Evolutionary conservation across 148 eudicot species (phyloP), one percentile per base, ranked within the genome.

Genomic region (Gaultheria prostrata): DNA sequence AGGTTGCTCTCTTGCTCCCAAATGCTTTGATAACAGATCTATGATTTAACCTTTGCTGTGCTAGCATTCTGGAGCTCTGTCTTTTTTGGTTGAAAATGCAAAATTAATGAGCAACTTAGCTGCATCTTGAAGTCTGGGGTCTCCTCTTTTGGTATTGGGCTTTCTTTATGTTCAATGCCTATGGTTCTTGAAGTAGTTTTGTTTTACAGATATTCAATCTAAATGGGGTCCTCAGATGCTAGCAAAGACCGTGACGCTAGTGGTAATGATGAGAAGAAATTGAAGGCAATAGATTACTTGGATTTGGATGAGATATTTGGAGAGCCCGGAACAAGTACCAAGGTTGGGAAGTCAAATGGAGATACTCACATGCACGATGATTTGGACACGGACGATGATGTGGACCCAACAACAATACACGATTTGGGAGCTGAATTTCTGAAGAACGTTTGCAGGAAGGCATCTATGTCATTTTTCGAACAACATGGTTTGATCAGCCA

Each of bases 401-500:
- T 81, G 84, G 90, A 91, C 81, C 70, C 54, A 14, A 3, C 83
- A 20, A 71, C 83, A 39, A 13, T 94, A 21, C 76, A 70, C 32
- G 98, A 88, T 11, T 51, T 97, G 9, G 95, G 90, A 9, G 92
- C 91, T 83, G 83, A 82, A 11, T 84, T 65, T 79, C 76, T 97
- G 85, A 90, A 80, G 80, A 90, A 8, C 45, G 94, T 97, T 53
- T 89, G 92, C 80, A 94, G 89, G 85, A 93, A 90, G 86, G 97
- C 95, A 1, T 87, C 98, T 2, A 83, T 88, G 17, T 80, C 94
- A 0, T 97, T 97, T 83, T 97, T 94, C 71, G 89, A 89, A 57
- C 89, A 93, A 53, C 85, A 94, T 87, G 99, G 99, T 26, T 86
- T 97, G 5, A 91, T 97, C 17, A 93, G 95, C 80, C 99, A 97